Evolutionary conservation across 495 filamentous ascomycete genomes (phyloP).

Genomic region (Filosporella fistucella): DNA sequence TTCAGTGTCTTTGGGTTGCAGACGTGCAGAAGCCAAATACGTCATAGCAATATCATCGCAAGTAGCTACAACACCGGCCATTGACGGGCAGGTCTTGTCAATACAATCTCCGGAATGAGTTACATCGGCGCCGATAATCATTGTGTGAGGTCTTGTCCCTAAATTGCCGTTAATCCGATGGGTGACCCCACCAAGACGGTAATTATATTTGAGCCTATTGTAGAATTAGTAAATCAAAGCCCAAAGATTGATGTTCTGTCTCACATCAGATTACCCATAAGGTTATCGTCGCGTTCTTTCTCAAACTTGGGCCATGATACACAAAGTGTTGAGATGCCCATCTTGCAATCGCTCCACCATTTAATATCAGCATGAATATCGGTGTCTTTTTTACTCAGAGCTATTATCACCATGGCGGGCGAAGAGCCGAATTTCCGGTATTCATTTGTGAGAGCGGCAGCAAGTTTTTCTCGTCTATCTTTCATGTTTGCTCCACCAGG

Average conservation of each 20-base stretch:
- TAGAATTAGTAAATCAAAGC: not conserved
- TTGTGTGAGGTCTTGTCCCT: not conserved
- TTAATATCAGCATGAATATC: conserved; percentile 1
- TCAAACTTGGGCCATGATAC: not conserved
- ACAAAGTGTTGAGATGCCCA: not conserved
- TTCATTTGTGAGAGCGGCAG: too few species aligned
- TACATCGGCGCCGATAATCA: conserved; percentile 13
- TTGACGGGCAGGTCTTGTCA: not conserved
- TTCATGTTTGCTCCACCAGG: not conserved
- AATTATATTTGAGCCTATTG: conserved; percentile 8
- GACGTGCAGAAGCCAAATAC: conserved; percentile 6
- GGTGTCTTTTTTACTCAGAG: not conserved
- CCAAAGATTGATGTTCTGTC: not conserved
- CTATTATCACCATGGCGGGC: not conserved
- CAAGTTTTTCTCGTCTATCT: too few species aligned
- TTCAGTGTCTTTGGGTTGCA: conserved; percentile 16
- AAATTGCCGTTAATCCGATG: not conserved
- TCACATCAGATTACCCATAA: conserved; percentile 5
- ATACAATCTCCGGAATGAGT: conserved; percentile 1
- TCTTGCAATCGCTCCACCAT: conserved; percentile 5
- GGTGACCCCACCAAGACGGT: conserved; percentile 2
- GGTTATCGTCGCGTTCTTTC: not conserved
- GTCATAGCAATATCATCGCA: not conserved
- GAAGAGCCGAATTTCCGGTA: not conserved
- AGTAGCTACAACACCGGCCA: conserved; percentile 10